These are phyloP conservation scores for Aspergillus pseudoglaucus DNA, from an alignment of 2,329 filamentous ascomycete genomes.

Conservation along the genomic window DNA sequence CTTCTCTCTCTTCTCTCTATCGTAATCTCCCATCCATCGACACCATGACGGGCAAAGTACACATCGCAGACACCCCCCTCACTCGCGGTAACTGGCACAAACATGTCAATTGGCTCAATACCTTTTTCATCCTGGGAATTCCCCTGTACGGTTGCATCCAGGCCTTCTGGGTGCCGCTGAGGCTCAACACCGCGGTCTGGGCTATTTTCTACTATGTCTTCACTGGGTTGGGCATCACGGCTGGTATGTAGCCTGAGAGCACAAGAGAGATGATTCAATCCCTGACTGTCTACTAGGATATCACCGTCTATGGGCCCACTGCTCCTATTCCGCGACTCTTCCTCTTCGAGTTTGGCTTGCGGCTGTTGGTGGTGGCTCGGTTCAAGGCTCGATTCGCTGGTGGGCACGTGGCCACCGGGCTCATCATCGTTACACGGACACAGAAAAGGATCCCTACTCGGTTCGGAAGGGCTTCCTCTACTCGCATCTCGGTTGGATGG, in stretches of 20 bases:
- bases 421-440: background rate
- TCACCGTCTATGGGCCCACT: constrained; percentile 1
- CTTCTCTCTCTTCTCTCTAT: too few species aligned
- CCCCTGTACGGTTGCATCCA: constrained; percentile 64
- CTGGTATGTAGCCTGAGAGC: constrained; percentile 43
- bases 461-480: background rate
- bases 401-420: background rate
- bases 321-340: background rate
- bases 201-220: constrained; percentile 70
- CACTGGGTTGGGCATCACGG: constrained; percentile 67
- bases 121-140: constrained; percentile 66
- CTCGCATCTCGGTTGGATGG: background rate
- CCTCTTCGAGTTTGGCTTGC: background rate
- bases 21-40: too few species aligned
- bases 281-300: background rate
- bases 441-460: background rate
- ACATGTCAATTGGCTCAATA: constrained; percentile 85
- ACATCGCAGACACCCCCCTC: constrained; percentile 73
- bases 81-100: constrained; percentile 75
- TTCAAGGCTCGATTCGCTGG: background rate
- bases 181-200: constrained; percentile 61
- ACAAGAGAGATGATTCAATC: background rate
- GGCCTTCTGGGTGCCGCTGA: constrained; percentile 68
- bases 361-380: background rate
- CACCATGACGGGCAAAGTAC: constrained; percentile 22